Evolutionary conservation across 306 rosid species (phyloP).

Genomic region (Sphenostylis stenocarpa): DNA sequence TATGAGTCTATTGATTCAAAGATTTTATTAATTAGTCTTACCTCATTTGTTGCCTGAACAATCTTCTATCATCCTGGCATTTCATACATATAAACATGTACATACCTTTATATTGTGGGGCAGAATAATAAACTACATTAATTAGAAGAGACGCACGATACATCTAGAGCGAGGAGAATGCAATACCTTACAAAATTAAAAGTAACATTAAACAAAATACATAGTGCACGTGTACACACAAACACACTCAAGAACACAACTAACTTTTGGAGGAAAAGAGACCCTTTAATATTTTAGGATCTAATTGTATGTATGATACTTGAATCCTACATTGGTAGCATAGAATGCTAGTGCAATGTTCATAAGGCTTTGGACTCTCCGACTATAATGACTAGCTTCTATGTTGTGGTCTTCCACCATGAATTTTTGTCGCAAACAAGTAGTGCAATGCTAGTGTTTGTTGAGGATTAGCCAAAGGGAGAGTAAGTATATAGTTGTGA

Average conservation of each 20-base stretch:
- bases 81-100: background rate
- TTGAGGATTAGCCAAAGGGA: background rate
- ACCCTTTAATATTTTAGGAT: background rate
- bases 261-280: background rate
- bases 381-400: background rate
- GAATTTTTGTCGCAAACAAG: background rate
- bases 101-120: background rate
- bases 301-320: background rate
- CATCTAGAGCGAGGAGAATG: background rate
- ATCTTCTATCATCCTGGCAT: background rate
- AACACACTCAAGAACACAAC: background rate
- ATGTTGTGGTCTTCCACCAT: background rate
- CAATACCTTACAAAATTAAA: background rate
- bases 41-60: background rate
- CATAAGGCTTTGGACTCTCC: background rate
- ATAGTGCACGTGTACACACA: too few relatives aligned
- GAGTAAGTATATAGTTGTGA: background rate
- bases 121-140: background rate
- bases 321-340: background rate
- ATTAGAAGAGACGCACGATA: background rate
- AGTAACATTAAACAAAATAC: background rate
- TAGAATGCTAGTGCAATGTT: background rate
- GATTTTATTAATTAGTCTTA: background rate
- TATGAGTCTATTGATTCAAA: constrained; percentile 12
- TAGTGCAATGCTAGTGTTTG: background rate